Evolutionary conservation across 2,329 filamentous ascomycete genomes (phyloP).

Genomic region (Penicillium nordicum): DNA sequence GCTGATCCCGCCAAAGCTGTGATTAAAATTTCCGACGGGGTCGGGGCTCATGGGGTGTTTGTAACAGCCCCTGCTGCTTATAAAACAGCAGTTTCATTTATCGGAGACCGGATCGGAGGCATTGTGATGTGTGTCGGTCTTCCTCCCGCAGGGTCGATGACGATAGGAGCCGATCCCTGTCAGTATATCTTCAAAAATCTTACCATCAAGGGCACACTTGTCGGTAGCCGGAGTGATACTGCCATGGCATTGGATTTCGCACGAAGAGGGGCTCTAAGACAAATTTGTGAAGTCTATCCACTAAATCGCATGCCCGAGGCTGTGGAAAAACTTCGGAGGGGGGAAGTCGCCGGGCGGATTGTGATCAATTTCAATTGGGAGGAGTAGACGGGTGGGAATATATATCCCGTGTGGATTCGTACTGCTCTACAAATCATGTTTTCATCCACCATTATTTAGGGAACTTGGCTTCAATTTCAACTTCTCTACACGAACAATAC

Average conservation of each 20-base stretch:
- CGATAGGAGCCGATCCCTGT: conserved; percentile 26
- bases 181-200: conserved; percentile 27
- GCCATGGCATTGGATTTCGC: conserved; percentile 44
- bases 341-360: conserved; percentile 52
- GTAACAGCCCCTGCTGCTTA: conserved; percentile 42
- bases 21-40: conserved; percentile 45
- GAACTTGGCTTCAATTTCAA: not conserved
- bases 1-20: conserved; percentile 40
- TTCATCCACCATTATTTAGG: not conserved
- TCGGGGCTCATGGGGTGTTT: conserved; percentile 48
- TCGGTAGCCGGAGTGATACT: conserved; percentile 34
- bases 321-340: conserved; percentile 49
- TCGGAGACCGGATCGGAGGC: conserved; percentile 44
- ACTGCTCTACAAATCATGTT: not conserved
- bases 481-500: too few relatives aligned
- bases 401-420: not conserved
- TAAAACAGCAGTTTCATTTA: conserved; percentile 41
- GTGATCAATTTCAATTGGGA: conserved; percentile 53
- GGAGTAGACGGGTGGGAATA: not conserved
- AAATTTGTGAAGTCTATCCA: conserved; percentile 49
- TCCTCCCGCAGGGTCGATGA: conserved; percentile 21
- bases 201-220: conserved; percentile 28
- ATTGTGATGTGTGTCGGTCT: conserved; percentile 54
- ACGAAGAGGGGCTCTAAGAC: conserved; percentile 48
- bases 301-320: conserved; percentile 50